Conservation (phyloP, 495 filamentous ascomycete species). For the Evernia prunastri region DNA sequence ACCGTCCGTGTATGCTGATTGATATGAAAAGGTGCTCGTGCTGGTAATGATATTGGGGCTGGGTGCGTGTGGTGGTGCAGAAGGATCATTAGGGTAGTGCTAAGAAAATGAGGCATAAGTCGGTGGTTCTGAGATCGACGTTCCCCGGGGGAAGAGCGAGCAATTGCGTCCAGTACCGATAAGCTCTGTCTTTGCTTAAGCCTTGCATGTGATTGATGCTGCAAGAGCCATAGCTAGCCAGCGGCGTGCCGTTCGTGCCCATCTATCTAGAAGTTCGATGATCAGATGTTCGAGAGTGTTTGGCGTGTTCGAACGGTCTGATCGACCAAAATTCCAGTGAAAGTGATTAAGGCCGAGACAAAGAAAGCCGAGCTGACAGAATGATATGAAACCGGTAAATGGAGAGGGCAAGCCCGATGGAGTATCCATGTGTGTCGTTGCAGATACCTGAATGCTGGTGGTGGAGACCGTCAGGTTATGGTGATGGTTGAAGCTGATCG, state of each 20-base stretch:
- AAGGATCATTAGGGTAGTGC: slow-evolving; percentile 17
- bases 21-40: slow-evolving; percentile 6
- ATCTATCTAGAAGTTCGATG: background rate
- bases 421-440: slow-evolving; percentile 19
- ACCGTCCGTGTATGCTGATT: slow-evolving; percentile 5
- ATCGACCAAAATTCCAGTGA: slow-evolving; percentile 13
- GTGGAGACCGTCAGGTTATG: slow-evolving; percentile 11
- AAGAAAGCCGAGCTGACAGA: slow-evolving; percentile 15
- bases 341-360: slow-evolving; percentile 23
- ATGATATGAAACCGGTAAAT: slow-evolving; percentile 19
- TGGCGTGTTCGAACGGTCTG: slow-evolving; percentile 13
- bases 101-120: slow-evolving; percentile 17
- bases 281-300: slow-evolving; percentile 12
- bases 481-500: slow-evolving; percentile 19
- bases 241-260: slow-evolving; percentile 26
- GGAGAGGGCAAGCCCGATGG: slow-evolving; percentile 7
- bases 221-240: slow-evolving; percentile 19
- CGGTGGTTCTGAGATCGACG: slow-evolving; percentile 15
- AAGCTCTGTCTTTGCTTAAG: slow-evolving; percentile 17
- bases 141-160: background rate
- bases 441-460: slow-evolving; percentile 13
- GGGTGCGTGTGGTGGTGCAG: slow-evolving; percentile 20
- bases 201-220: slow-evolving; percentile 12
- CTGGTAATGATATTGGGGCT: slow-evolving; percentile 5
- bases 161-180: slow-evolving; percentile 9